Conservation (phyloP, 2,329 filamentous ascomycete species). For the Dryadomyces quercivorus region DNA sequence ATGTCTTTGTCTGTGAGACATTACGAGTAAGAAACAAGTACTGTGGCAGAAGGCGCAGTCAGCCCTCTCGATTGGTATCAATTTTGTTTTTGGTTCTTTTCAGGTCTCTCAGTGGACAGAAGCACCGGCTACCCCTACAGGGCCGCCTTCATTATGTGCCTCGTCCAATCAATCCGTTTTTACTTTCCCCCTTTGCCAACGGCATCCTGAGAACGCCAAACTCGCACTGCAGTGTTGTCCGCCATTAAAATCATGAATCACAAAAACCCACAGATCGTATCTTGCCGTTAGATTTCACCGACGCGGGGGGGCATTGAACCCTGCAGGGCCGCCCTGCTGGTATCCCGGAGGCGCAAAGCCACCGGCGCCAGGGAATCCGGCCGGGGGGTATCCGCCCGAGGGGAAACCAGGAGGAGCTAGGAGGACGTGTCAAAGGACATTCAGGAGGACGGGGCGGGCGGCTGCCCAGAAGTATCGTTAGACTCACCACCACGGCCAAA, state of each 20-base stretch:
- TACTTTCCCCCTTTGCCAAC: not conserved
- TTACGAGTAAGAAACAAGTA: not conserved
- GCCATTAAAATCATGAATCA: not conserved
- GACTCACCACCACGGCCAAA: constrained; percentile 44
- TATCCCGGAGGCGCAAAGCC: constrained; percentile 22
- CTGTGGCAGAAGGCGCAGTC: not conserved
- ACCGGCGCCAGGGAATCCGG: constrained; percentile 28
- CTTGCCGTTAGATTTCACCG: constrained; percentile 16
- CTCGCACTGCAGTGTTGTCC: not conserved
- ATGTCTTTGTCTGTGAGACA: not conserved
- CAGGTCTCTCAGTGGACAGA: too few species aligned
- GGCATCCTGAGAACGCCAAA: not conserved
- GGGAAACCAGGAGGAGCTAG: constrained; percentile 26
- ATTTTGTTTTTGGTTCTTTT: not conserved
- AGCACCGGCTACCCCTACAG: too few species aligned
- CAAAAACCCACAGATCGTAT: constrained; percentile 5
- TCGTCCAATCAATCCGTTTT: not conserved
- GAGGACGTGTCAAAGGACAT: constrained; percentile 11
- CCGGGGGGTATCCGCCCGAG: constrained; percentile 11
- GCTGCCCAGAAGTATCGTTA: not conserved
- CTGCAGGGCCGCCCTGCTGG: constrained; percentile 39
- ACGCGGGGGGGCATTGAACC: constrained; percentile 64
- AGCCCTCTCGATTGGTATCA: not conserved
- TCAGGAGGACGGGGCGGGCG: not conserved
- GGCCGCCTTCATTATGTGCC: not conserved